Conservation (phyloP, 2,329 filamentous ascomycete species). For the Tolypocladium tropicale region DNA sequence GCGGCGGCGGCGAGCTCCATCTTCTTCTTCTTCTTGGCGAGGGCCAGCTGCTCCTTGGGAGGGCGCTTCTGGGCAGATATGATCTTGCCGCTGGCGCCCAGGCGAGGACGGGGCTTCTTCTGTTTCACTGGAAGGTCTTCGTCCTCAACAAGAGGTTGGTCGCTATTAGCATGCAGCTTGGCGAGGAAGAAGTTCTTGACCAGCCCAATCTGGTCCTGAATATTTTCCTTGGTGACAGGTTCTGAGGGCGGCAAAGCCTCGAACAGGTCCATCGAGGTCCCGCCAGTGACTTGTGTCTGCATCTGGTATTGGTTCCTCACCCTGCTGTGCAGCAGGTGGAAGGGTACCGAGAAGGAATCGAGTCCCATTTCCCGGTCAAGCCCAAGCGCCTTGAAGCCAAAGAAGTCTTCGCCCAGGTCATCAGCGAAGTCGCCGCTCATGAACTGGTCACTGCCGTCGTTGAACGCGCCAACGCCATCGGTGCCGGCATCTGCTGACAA, state of each 20-base stretch:
- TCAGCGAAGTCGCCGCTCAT: constrained; percentile 95
- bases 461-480: constrained; percentile 85
- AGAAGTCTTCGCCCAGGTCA: constrained; percentile 97
- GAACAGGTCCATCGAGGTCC: constrained; percentile 52
- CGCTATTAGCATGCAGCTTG: constrained; percentile 73
- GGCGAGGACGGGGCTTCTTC: constrained; percentile 57
- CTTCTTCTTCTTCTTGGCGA: constrained; percentile 85
- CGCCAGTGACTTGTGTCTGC: constrained; percentile 53
- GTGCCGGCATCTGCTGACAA: constrained; percentile 62
- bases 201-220: constrained; percentile 73
- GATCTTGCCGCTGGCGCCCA: constrained; percentile 71
- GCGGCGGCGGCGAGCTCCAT: constrained; percentile 44
- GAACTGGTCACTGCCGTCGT: constrained; percentile 95
- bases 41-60: constrained; percentile 69
- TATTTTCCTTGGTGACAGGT: constrained; percentile 67
- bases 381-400: constrained; percentile 92
- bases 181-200: constrained; percentile 85
- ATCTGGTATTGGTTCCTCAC: constrained; percentile 79
- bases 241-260: constrained; percentile 60
- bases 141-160: constrained; percentile 81
- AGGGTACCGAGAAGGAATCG: constrained; percentile 77
- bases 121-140: constrained; percentile 93
- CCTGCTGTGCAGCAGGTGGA: constrained; percentile 87
- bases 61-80: constrained; percentile 75
- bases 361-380: constrained; percentile 85